Conservation (phyloP, 2,329 filamentous ascomycete genomes). For the Trichoderma afroharzianum region DNA sequence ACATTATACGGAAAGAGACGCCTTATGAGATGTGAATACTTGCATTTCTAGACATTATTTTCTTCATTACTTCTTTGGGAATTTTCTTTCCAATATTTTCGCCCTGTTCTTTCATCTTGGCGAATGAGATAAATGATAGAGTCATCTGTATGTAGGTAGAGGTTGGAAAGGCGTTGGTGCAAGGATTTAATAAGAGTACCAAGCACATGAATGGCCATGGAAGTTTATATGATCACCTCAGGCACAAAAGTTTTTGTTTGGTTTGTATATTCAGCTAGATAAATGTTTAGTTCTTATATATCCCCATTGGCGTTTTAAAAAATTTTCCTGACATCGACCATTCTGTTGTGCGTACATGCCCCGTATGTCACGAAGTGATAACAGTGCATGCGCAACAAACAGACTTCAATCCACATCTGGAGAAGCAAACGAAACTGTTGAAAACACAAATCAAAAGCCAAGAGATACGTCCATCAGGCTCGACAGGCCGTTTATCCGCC, state of each 20-base stretch:
- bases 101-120: not conserved
- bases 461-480: not conserved
- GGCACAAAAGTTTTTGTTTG: not conserved
- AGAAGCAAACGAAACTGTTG: not conserved
- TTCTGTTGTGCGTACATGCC: not conserved
- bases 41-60: not conserved
- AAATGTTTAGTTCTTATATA: not conserved
- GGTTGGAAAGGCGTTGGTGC: not conserved
- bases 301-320: no score
- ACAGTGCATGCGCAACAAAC: not conserved
- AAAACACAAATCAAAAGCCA: not conserved
- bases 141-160: not conserved
- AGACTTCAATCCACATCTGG: not conserved
- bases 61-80: not conserved
- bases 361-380: not conserved
- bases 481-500: not conserved
- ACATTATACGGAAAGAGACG: conserved; percentile 40
- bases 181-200: not conserved
- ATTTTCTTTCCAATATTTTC: not conserved
- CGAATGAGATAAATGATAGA: not conserved
- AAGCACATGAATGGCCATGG: not conserved
- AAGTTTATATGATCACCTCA: not conserved
- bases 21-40: not conserved
- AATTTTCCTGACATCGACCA: not conserved
- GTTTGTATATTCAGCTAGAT: not conserved